These are phyloP conservation scores for Platismatia glauca DNA, from an alignment of 495 filamentous ascomycete species.

Conservation along the genomic window DNA sequence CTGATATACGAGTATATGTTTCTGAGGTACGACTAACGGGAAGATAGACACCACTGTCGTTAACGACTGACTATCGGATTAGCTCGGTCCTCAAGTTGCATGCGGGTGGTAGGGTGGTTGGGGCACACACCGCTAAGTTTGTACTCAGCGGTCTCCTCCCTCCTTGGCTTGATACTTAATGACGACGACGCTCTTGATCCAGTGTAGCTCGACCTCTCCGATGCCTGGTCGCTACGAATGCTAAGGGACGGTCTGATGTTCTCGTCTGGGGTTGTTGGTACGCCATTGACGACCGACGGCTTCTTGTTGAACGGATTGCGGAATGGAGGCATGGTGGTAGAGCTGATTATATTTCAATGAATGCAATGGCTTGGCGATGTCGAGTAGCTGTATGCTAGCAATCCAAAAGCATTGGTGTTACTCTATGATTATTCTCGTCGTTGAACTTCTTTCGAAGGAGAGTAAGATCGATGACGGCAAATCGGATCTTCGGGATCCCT, in stretches of 20 bases:
- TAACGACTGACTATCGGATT: constrained; percentile 59
- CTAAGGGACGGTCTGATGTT: constrained; percentile 42
- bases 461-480: too few relatives aligned
- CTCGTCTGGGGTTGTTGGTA: constrained; percentile 42
- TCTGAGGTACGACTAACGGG: constrained; percentile 49
- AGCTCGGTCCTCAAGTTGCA: constrained; percentile 4
- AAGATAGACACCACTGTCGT: constrained; percentile 92
- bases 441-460: too few relatives aligned
- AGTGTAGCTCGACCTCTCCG: constrained; percentile 35
- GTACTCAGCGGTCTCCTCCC: constrained; percentile 59
- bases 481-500: not conserved
- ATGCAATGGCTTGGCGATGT: constrained; percentile 2
- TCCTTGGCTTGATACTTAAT: constrained; percentile 52
- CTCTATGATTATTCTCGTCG: not conserved
- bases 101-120: not conserved
- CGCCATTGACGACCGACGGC: constrained; percentile 38
- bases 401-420: not conserved
- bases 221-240: constrained; percentile 41
- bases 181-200: constrained; percentile 49
- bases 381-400: not conserved
- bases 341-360: not conserved
- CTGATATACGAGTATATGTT: constrained; percentile 17
- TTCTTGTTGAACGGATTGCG: constrained; percentile 64
- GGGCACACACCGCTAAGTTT: constrained; percentile 70
- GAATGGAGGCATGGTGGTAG: constrained; percentile 55